Evolutionary conservation across 225 moss, liverwort and hornwort genomes (phyloP), one percentile per base, ranked within the genome.

Genomic region (Marchantia paleacea): DNA sequence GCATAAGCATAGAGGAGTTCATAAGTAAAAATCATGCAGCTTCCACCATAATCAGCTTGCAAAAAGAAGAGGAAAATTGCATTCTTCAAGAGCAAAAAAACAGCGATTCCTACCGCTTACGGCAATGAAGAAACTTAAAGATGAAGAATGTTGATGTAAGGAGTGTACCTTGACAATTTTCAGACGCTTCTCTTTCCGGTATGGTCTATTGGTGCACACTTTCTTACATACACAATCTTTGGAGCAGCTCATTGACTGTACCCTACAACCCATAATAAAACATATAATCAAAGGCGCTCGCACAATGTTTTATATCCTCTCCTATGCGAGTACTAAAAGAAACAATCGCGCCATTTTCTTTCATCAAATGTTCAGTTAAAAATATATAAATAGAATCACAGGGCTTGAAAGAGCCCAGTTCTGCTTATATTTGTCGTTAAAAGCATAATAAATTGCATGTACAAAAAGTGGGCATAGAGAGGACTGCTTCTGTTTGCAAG

Each of bases 201-300:
- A 91, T 18, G 91, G 92, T 82, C 90, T 92, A 80, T 94, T 94
- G 72, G 86, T 85, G 83, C 91, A 94, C 63, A 78, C 80, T 24
- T 86, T 83, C 67, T 82, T 87, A 87, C 94, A 94, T 55, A 91
- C 84, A 79, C 94, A 94, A 69, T 90, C 87, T 72, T 91, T 94
- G 66, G 94, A 94, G 79, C 91, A 94, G 80, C 94, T 94, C 94
- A 94, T 92, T 75, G 92, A 92, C 83, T 94, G 94, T 65, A 78
- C 19, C 77, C 77, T 78, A 51, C 54, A 75, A 11, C 18, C 69
- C 12, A 16, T 15, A 16, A 68, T 39, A 19, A 39, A 1, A 39
- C 39, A 39, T 2, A 2, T 39, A 39, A 39, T 39, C 3, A 39
- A 39, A 39, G 39, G 39, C 39, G 39, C 39, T 39, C 2, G 39